Base-by-base conservation (phyloP, 2,329 filamentous ascomycete species). In the Paecilomyces formosus region DNA sequence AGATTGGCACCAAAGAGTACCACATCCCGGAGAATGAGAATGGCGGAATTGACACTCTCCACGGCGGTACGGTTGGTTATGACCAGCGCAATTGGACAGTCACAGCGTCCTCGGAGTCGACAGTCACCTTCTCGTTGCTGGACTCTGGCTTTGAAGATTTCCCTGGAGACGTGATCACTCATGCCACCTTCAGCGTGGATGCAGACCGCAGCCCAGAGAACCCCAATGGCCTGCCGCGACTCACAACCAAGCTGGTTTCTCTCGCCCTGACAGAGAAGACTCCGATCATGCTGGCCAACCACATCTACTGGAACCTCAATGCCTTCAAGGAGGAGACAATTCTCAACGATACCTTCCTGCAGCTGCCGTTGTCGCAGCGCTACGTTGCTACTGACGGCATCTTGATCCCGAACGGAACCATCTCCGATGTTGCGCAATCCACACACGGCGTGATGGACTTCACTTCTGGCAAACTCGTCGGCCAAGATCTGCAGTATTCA, bases 391-490 rank as follows among this genome's bases (percentile, higher is more conserved):
- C 75, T 11, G 79, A 82, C 72, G 82, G 80, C 61, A 89, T 90
- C 59, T 78, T 90, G 15, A 87, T 92, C 58, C 89, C 89, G 0
- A 91, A 87, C 0, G 89, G 89, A 51, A 83, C 88, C 57, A 88
- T 97, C 63, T 84, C 85, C 45, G 86, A 85, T 0, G 85, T 90
- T 62, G 89, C 50, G 66, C 88, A 92, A 73, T 90, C 92, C 28
- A 72, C 67, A 51, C 60, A 70, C n/a, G 71, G 72, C 33, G 68
- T 70, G 11, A 64, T 78, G 45, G 74, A 80, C 77, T 96, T 92
- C 87, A 89, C 85, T 55, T 74, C 81, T 26, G 88, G 90, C 9
- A 96, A 95, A 79, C 82, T 90, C 65, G 79, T 97, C 54, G 91
- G 92, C 28, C 79, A 85, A 35, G 86, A 89, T 64, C 81, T 90